Conservation (phyloP, 805 yeast species). For the Wickerhamomyces alni region DNA sequence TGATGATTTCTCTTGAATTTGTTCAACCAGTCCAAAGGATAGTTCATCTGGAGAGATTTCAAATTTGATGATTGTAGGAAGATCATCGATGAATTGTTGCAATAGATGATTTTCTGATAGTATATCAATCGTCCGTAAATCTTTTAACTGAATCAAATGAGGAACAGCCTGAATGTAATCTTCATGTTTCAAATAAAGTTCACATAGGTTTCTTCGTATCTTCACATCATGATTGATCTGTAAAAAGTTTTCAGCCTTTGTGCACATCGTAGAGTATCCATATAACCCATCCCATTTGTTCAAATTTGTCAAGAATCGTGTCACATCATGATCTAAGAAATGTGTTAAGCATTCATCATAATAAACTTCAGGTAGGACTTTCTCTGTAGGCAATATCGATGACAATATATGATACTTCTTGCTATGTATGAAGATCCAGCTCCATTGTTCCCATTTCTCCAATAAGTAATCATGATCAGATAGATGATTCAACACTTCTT, state of each 20-base stretch:
- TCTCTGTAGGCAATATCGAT: conserved; percentile 45
- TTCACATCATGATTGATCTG: conserved; percentile 12
- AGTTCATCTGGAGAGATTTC: conserved; percentile 35
- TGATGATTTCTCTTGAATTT: conserved; percentile 25
- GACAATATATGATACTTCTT: conserved; percentile 43
- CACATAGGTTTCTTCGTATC: conserved; percentile 43
- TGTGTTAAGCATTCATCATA: conserved; percentile 44
- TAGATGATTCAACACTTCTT: conserved; percentile 28
- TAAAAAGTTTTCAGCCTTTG: conserved; percentile 8
- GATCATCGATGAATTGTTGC: conserved; percentile 35
- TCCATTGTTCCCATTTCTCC: conserved; percentile 63
- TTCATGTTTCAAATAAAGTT: conserved; percentile 48
- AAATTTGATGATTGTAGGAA: conserved; percentile 47
- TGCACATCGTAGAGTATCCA: conserved; percentile 35
- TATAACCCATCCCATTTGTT: conserved; percentile 55
- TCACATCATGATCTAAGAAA: conserved; percentile 30
- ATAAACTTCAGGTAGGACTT: conserved; percentile 23
- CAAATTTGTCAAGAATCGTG: conserved; percentile 38
- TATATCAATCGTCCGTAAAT: conserved; percentile 48
- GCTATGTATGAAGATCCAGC: conserved; percentile 43
- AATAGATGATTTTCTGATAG: conserved; percentile 61
- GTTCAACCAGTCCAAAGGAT: conserved; percentile 28
- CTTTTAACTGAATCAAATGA: conserved; percentile 54
- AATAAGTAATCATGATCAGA: conserved; percentile 19
- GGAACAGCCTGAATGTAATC: conserved; percentile 60